These are phyloP conservation scores for Colletotrichum tabaci DNA, from an alignment of 2,329 filamentous ascomycete genomes.

Conservation along the genomic window DNA sequence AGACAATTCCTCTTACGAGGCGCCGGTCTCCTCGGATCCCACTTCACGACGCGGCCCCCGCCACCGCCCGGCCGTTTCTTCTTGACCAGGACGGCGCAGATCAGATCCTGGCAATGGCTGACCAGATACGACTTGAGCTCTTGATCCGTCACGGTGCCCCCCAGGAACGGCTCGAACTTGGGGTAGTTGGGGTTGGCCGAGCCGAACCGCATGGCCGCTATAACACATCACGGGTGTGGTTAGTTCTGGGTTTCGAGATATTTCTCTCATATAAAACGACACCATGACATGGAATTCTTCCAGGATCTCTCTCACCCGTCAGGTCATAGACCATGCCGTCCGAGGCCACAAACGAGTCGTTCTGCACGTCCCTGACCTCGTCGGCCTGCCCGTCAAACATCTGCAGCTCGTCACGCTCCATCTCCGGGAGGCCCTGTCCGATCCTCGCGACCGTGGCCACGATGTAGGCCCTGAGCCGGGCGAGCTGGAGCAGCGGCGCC, in stretches of 20 bases:
- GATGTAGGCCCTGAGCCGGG: conserved; percentile 16
- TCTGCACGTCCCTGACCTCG: neutral
- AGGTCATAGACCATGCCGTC: conserved; percentile 38
- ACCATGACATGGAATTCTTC: too few relatives aligned
- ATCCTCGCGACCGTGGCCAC: conserved; percentile 1
- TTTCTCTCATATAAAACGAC: neutral
- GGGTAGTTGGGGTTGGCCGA: neutral
- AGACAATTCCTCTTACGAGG: neutral
- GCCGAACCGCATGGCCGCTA: conserved; percentile 23
- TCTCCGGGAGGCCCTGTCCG: neutral
- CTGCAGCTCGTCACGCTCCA: neutral
- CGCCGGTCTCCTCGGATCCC: conserved; percentile 1
- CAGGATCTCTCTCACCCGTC: conserved; percentile 35
- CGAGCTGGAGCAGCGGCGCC: conserved; percentile 5
- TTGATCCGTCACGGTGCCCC: neutral
- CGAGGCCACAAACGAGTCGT: conserved; percentile 27
- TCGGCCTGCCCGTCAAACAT: conserved; percentile 13
- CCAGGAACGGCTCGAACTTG: conserved; percentile 14
- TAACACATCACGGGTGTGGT: too few relatives aligned
- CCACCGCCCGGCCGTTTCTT: neutral
- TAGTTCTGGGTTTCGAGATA: neutral
- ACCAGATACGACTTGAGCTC: neutral
- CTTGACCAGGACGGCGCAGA: conserved; percentile 3
- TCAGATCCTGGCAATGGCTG: conserved; percentile 4
- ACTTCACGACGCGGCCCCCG: neutral